Base-by-base conservation (phyloP, 371 early-diverging fungal species). In the Encephalitozoon intestinalis region DNA sequence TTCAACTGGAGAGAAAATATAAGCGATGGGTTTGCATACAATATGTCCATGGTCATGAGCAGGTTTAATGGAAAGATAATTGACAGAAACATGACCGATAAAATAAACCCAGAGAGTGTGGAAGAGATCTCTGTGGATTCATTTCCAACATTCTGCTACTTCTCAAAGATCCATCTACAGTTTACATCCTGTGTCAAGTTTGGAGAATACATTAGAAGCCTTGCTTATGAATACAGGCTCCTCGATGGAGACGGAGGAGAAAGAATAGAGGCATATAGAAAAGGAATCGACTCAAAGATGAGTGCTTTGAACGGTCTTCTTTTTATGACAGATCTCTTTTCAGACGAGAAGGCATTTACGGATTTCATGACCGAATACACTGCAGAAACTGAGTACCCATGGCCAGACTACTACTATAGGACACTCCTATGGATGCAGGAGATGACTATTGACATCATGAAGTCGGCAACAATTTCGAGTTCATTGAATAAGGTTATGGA, bases 1-100 rank as follows among this genome's bases (percentile, higher is more conserved):
- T 82, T 72, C 66, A 71, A 77, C 30, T 25, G 37, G 51, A 43
- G 18, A 25, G 65, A 28, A 18, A 46, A 25, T 12, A 49, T 73
- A 34, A 40, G 63, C 12, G 80, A 79, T 63, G 78, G 77, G 25
- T 67, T 41, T 31, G 49, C 64, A n/a, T 72, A 63, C 54, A 76
- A 68, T 21, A 2, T 82, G 18, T 69, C 66, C 18, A 69, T 67
- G 54, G 41, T 82, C 0, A 68, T 82, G 23, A 41, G 70, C 7
- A 54, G 41, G 51, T 79, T 79, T 51, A 52, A 70, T 30, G 18
- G 34, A 23, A 74, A 77, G 5, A 58, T 82, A 8, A 31, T 71
- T 5, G 26, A 67, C 23, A 39, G 51, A 21, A 26, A 63, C 8
- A 50, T 70, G 37, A 31, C 46, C 11, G 43, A 67, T 37, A 58